Evolutionary conservation across 108 stramenopile genomes (phyloP).

Genomic region (Hondaea fermentalgiana): DNA sequence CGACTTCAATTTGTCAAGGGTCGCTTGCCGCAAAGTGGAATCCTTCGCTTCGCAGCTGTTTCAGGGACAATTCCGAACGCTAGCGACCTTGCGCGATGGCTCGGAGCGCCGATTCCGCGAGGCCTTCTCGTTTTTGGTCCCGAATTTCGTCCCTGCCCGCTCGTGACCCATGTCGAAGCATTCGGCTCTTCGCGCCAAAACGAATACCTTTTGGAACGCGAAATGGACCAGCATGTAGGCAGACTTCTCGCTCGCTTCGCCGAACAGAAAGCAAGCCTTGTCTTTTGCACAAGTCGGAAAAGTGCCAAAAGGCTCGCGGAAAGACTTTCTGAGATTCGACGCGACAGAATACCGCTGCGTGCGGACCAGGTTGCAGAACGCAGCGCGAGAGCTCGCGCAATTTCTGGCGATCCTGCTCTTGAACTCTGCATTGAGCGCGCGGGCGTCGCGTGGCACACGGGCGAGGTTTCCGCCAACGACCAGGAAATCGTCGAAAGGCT

Average conservation of each 20-base stretch:
- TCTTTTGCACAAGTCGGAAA: conserved; percentile 15
- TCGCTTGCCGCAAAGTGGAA: neutral
- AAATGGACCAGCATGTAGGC: neutral
- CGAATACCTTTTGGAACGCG: neutral
- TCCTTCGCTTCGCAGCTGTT: neutral
- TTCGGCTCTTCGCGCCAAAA: neutral
- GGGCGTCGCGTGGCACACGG: conserved; percentile 81
- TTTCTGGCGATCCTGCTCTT: neutral
- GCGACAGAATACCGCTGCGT: neutral
- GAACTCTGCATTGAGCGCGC: neutral
- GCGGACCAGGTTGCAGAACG: neutral
- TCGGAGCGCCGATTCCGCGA: neutral
- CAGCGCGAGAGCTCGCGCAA: neutral
- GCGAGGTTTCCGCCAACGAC: conserved; percentile 61
- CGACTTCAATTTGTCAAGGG: conserved; percentile 77
- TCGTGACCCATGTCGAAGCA: neutral
- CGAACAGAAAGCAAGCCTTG: neutral
- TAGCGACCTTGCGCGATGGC: neutral
- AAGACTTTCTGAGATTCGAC: neutral
- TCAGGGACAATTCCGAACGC: neutral
- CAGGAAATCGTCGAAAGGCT: conserved; percentile 65
- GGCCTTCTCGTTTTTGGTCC: neutral
- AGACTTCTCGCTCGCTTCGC: neutral
- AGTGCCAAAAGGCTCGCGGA: neutral
- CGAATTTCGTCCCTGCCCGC: neutral